phyloP scores from a whole-genome alignment of 345 rosid genomes.

The Ricinus communis region DNA sequence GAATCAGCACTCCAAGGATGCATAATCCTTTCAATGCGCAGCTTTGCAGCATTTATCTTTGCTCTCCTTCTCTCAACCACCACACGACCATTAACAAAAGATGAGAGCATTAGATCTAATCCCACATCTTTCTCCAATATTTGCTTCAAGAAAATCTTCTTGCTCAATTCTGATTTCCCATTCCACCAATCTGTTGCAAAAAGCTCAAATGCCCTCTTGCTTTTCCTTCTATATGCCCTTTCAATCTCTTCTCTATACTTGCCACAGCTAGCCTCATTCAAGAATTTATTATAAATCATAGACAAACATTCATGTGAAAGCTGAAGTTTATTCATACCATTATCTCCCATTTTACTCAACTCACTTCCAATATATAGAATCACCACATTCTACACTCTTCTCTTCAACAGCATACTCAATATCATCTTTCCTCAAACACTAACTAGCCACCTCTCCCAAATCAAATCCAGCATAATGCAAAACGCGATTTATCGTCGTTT shows the following conservation, averaged over 20 bases:
- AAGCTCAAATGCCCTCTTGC: slow-evolving; percentile 22
- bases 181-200: slow-evolving; percentile 67
- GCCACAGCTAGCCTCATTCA: slow-evolving; percentile 24
- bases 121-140: slow-evolving; percentile 78
- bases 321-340: slow-evolving; percentile 28
- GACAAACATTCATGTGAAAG: slow-evolving; percentile 53
- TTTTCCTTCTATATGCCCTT: slow-evolving; percentile 10
- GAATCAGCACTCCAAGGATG: slow-evolving; percentile 38
- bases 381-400: too few relatives aligned
- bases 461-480: slow-evolving; percentile 23
- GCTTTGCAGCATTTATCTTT: slow-evolving; percentile 67
- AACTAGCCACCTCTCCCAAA: slow-evolving; percentile 33
- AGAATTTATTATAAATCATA: slow-evolving; percentile 41
- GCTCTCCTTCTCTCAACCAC: slow-evolving; percentile 52
- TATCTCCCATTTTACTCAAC: slow-evolving; percentile 2
- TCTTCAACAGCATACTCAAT: slow-evolving; percentile 35
- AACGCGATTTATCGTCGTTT: too few relatives aligned
- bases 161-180: slow-evolving; percentile 68
- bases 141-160: slow-evolving; percentile 62
- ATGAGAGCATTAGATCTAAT: slow-evolving; percentile 57
- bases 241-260: slow-evolving; percentile 13
- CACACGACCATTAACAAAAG: slow-evolving; percentile 51
- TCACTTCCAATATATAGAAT: too few relatives aligned
- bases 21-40: slow-evolving; percentile 50
- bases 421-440: slow-evolving; percentile 52